phyloP scores from a whole-genome alignment of 371 early-diverging fungal species.

The Mucor plumbeus region DNA sequence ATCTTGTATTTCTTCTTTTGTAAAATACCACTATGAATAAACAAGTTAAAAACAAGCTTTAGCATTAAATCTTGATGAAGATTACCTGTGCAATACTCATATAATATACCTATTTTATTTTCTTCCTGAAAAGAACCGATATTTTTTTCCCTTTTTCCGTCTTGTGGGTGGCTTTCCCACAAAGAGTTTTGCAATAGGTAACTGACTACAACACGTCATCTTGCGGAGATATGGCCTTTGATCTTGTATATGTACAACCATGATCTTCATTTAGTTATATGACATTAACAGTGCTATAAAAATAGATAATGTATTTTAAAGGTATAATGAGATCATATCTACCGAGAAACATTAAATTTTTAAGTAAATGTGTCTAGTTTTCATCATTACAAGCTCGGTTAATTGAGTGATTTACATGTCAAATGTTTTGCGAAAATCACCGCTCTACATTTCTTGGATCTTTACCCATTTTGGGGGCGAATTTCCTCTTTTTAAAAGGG shows the following conservation, averaged over 20 bases:
- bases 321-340: no score
- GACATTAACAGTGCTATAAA: no score
- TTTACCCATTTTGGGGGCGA: conserved; percentile 12
- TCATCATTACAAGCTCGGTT: background rate
- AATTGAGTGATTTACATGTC: background rate
- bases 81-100: conserved; percentile 7
- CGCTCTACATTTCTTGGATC: conserved; percentile 7
- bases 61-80: background rate
- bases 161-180: background rate
- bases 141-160: background rate
- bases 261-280: no score
- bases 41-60: conserved; percentile 3
- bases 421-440: background rate
- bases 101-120: background rate
- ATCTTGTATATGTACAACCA: background rate
- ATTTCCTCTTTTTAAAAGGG: conserved; percentile 7
- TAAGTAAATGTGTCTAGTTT: no score
- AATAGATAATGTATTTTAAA: no score
- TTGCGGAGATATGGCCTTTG: background rate
- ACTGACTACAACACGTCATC: conserved; percentile 1
- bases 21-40: conserved; percentile 64
- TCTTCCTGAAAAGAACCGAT: conserved; percentile 3
- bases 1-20: conserved; percentile 66
- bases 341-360: background rate
- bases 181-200: background rate